These are phyloP conservation scores for Myxozyma lipomycoides DNA, from an alignment of 805 yeast genomes.

Conservation along the genomic window DNA sequence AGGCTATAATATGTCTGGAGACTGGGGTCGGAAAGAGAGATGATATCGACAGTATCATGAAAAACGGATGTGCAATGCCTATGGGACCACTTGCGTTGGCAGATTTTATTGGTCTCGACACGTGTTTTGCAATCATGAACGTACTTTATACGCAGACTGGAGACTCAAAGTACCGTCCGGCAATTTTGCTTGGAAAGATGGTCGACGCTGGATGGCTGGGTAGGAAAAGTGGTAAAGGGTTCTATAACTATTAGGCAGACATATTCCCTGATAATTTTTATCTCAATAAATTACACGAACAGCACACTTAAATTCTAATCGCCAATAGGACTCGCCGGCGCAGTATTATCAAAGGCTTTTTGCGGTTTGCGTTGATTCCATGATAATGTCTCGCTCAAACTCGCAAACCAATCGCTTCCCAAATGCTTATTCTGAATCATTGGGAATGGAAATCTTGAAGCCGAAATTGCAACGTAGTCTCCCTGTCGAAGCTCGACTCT, in stretches of 20 bases:
- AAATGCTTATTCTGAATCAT: conserved; percentile 73
- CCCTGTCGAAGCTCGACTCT: conserved; percentile 78
- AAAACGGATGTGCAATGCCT: conserved; percentile 47
- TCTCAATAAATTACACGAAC: too few species aligned
- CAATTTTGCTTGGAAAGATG: conserved; percentile 38
- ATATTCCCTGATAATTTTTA: too few species aligned
- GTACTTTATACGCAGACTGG: conserved; percentile 41
- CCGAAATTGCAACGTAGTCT: conserved; percentile 77
- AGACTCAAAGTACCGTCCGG: conserved; percentile 44
- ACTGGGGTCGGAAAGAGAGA: conserved; percentile 42
- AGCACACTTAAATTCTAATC: too few species aligned
- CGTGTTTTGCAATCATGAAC: conserved; percentile 43
- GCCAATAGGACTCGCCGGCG: background rate
- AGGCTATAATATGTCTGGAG: conserved; percentile 42
- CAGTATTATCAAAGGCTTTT: conserved; percentile 14
- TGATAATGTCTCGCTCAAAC: conserved; percentile 77
- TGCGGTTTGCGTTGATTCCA: conserved; percentile 92
- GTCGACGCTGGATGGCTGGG: conserved; percentile 46
- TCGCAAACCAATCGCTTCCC: conserved; percentile 64
- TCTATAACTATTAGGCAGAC: conserved; percentile 38
- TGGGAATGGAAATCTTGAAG: conserved; percentile 89
- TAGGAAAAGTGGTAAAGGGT: conserved; percentile 42
- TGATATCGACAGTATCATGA: conserved; percentile 45
- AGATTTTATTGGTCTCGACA: conserved; percentile 45
- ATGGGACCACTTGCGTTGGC: conserved; percentile 46